These are phyloP conservation scores for Camellia oleifera DNA, from an alignment of 179 eudicot species.

Conservation along the genomic window DNA sequence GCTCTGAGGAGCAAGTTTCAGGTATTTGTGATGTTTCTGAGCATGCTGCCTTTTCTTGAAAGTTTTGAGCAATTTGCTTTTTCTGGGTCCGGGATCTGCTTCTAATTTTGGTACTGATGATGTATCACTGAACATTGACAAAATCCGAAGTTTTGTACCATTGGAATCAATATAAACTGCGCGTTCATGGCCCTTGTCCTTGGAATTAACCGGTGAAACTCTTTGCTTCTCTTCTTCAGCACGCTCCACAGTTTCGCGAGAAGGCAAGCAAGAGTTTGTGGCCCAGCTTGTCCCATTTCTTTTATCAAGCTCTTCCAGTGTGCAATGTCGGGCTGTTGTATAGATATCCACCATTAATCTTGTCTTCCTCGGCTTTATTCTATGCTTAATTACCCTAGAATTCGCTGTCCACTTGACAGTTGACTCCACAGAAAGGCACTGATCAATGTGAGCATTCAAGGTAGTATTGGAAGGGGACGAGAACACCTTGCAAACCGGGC, in stretches of 20 bases:
- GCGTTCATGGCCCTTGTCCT: conserved; percentile 43
- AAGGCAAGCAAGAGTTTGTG: conserved; percentile 32
- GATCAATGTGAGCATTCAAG: conserved; percentile 96
- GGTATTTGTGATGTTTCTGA: conserved; percentile 40
- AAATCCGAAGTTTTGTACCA: conserved; percentile 73
- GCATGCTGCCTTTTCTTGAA: conserved; percentile 41
- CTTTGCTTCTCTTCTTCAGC: conserved; percentile 33
- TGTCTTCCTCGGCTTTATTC: conserved; percentile 74
- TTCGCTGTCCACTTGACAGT: conserved; percentile 41
- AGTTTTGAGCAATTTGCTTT: conserved; percentile 35
- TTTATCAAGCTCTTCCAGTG: conserved; percentile 87
- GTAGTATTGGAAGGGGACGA: conserved; percentile 91
- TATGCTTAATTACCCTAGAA: conserved; percentile 49
- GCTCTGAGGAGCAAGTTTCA: conserved; percentile 36
- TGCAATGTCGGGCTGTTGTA: conserved; percentile 60
- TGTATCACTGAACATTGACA: conserved; percentile 52
- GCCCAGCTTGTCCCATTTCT: conserved; percentile 88
- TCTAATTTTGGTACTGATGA: conserved; percentile 24
- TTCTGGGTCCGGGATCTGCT: conserved; percentile 34
- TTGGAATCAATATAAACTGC: conserved; percentile 76
- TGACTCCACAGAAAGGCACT: conserved; percentile 76
- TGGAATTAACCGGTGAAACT: conserved; percentile 23
- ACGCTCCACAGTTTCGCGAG: conserved; percentile 33
- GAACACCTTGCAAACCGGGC: conserved; percentile 87
- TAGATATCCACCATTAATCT: conserved; percentile 74